Evolutionary conservation across 1,139 yeast genomes (phyloP), one percentile per base, ranked within the genome.

Genomic region (Hansenula sp.): DNA sequence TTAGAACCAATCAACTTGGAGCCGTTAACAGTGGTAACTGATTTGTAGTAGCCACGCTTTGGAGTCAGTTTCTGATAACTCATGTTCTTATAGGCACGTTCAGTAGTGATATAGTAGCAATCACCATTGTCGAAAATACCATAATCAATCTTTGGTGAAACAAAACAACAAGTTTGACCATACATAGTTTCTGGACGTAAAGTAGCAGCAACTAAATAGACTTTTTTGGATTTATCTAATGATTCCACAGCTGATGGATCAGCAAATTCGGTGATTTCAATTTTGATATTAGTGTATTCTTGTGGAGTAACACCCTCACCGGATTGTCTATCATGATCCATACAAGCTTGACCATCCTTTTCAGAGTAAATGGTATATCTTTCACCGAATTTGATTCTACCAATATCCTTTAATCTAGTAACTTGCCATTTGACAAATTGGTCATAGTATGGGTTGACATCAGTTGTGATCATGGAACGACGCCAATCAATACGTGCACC

Each of bases 401-500:
- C 96, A 47, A 78, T 71, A 42, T 80, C 91, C 72, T 83, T 87
- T 63, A 94, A 80, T 63, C 86, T 78, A 71, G 85, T 89, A 78
- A 93, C 87, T 68, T 90, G 96, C 99, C 99, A 93, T 74, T 94
- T 82, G 47, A 93, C 84, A 62, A 93, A 94, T 13, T 96, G 84
- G 65, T 93, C 98, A 63, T 89, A 94, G 76, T 87, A 93, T 40
- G 94, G 95, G 66, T 94, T 93, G 59, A 82, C 86, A 61, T 91
- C 97, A 31, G 99, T 93, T 55, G 99, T 93, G 58, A 93, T 84
- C 71, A 86, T 81, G 36, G 96, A 85, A 68, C 99, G 84, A 74
- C 99, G 84, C 99, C 99, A 93, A 70, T 93, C 99, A 51, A 93
- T 90, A 68, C 97, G 83, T 46, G 96, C 88, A 62, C 99, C 99